A percentile compares a stretch with the other conserved stretches of the same genome.
phyloP scores from a whole-genome alignment of 768 basidiomycete species.

The Epithele typhae region DNA sequence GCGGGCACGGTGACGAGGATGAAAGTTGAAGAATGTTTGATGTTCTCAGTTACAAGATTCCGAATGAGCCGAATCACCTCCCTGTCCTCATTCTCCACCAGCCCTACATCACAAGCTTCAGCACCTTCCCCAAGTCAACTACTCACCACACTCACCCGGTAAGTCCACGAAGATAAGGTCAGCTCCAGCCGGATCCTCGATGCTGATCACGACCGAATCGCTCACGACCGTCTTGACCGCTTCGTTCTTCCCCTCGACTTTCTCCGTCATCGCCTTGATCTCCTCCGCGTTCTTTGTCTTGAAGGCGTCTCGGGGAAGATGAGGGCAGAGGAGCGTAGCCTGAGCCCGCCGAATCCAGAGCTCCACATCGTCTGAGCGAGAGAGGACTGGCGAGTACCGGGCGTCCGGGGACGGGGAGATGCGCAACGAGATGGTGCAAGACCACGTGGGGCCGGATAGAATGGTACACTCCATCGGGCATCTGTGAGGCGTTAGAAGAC shows the following conservation, averaged over 20 bases:
- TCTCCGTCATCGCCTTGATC: conserved; percentile 19
- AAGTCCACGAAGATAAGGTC: conserved; percentile 19
- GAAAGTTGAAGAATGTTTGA: conserved; percentile 46
- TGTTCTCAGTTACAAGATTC: conserved; percentile 43
- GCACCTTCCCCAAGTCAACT: too few relatives aligned
- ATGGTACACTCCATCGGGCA: conserved; percentile 18
- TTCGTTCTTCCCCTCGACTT: conserved; percentile 5
- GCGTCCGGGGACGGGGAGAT: conserved; percentile 12
- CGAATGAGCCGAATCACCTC: conserved; percentile 42
- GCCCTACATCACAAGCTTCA: conserved; percentile 37
- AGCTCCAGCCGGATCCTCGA: conserved; percentile 22
- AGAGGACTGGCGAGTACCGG: conserved; percentile 29
- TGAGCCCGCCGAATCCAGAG: conserved; percentile 42
- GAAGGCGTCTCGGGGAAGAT: conserved; percentile 17
- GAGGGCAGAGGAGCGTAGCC: conserved; percentile 37
- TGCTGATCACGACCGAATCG: conserved; percentile 27
- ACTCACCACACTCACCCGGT: conserved; percentile 24
- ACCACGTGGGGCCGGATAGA: conserved; percentile 18
- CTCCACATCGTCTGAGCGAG: conserved; percentile 32
- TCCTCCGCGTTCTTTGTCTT: conserved; percentile 21
- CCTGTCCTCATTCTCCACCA: conserved; percentile 51
- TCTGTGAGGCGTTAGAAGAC: conserved; percentile 1
- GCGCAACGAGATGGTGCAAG: conserved; percentile 22
- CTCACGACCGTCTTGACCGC: conserved; percentile 29
- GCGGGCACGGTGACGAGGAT: conserved; percentile 67